phyloP scores from a whole-genome alignment of 305 asterid species.

The Fraxinus angustifolia region DNA sequence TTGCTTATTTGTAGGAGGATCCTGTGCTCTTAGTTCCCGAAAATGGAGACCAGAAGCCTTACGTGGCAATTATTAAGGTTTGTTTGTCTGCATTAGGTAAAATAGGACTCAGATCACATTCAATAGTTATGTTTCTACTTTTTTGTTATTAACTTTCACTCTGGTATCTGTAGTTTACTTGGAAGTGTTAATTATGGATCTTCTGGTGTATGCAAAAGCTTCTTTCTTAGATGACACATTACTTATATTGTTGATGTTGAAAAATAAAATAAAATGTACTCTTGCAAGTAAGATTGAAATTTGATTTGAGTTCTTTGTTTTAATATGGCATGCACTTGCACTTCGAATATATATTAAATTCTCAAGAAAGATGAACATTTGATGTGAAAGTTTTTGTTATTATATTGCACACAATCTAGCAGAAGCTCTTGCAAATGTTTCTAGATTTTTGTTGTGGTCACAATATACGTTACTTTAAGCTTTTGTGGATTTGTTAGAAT shows the following conservation, averaged over 20 bases:
- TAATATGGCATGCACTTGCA: neutral
- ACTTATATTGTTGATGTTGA: neutral
- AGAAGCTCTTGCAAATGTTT: neutral
- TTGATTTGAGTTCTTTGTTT: neutral
- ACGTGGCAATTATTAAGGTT: slow-evolving; percentile 56
- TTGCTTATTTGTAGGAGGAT: slow-evolving; percentile 38
- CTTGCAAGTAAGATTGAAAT: neutral
- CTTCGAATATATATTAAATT: neutral
- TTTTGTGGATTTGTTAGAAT: neutral
- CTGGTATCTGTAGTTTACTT: neutral
- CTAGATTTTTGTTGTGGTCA: neutral
- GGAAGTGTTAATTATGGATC: neutral
- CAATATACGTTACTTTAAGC: neutral
- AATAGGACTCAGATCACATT: neutral
- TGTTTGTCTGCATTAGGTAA: slow-evolving; percentile 5
- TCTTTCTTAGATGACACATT: neutral
- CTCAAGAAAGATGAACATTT: neutral
- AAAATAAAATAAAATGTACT: neutral
- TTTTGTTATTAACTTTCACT: neutral
- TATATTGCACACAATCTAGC: neutral
- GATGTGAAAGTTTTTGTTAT: neutral
- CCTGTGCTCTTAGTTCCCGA: slow-evolving; percentile 50
- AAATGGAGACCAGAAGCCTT: slow-evolving; percentile 38
- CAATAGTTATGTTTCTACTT: neutral
- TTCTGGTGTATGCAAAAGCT: neutral